Base-by-base conservation (phyloP, 2,329 filamentous ascomycete species). In the Aureobasidium sp. region DNA sequence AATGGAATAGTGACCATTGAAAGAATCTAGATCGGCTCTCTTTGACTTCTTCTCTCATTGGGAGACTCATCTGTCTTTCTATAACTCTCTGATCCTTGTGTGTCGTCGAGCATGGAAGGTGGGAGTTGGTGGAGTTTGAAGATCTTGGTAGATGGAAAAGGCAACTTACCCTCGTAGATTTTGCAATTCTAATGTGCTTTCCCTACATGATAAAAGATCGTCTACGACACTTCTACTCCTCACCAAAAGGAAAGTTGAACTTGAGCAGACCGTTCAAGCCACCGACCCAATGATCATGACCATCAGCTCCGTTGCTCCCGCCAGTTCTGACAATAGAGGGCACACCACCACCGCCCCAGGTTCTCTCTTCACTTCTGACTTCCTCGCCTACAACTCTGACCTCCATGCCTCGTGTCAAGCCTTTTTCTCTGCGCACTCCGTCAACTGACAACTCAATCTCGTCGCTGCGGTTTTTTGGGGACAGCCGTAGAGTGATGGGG, bases 171-270 rank as follows among this genome's bases (percentile, higher is more conserved):
- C 21, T 21, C 21, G 21, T 21, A 21, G 21, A 21, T 21, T 21
- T 21, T 41, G 37, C 13, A 41, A n/a, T 41, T 41, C 6, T 16
- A 16, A 6, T 41, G 5, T 41, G 3, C 4, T 14, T 41, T n/a
- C 7, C 37, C 14, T 41, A 41, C 13, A 41, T n/a, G 14, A 41
- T 5, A 6, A 16, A 14, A 41, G 6, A 41, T 41, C 37, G 21
- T 21, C 21, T 21, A 21, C 21, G 21, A 21, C 21, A 21, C 21
- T 21, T 21, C 21, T 41, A 47, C 11, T 47, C 80, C 68, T 88
- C 87, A 0, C 94, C 94, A 79, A 97, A 97, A 0, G 93, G 92
- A 76, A 96, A 90, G 73, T 99, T 99, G 73, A 97, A 99, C 77
- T 99, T 99, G 67, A 99, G 77, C 69, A 97, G 73, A 10, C 91